Evolutionary conservation across 2,329 filamentous ascomycete genomes (phyloP), one percentile per base, ranked within the genome.

Genomic region (Myriosclerotinia duriaeana): DNA sequence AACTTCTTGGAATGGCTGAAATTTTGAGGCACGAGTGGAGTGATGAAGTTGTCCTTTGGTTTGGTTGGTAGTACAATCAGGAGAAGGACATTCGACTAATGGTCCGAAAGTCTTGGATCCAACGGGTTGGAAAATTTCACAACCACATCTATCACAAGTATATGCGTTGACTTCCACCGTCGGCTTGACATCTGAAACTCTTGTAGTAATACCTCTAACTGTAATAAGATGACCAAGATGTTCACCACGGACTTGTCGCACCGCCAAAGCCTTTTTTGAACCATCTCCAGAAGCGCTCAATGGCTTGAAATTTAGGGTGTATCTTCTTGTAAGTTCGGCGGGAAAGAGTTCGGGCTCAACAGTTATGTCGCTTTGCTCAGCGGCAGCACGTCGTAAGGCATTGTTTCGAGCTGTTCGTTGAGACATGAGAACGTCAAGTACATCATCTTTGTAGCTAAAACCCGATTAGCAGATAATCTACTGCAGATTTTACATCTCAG

Each of bases 121-220:
- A 74, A 99, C 86, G 4, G 96, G 94, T 79, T 99, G 95, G 84
- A 98, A 99, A 75, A 99, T 94, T 79, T 99, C 95, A 77, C 90
- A 93, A 67, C 95, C 95, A 75, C 95, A 99, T 69, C 92, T 89
- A 78, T 99, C 95, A 79, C 95, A 99, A 64, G 93, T 95, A 79
- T 99, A 99, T 48, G 95, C 95, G 78, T 96, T 97, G 76, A 99
- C 96, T 76, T 94, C 91, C n/a, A 98, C 91, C 14, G 95, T 88
- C 48, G 95, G 95, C 82, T 99, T 99, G 73, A 99, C 95, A 76
- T 99, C 95, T 2, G 95, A 97, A 1, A 98, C 95, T 75, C 95
- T 86, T 1, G 95, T 99, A 2, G 93, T 89, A 70, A 99, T 99
- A 70, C 93, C 94, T 67, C 95, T 89, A 59, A 99, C 86, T 5